phyloP scores from a whole-genome alignment of 2,329 filamentous ascomycete species.

The Plectosphaerella sp. region DNA sequence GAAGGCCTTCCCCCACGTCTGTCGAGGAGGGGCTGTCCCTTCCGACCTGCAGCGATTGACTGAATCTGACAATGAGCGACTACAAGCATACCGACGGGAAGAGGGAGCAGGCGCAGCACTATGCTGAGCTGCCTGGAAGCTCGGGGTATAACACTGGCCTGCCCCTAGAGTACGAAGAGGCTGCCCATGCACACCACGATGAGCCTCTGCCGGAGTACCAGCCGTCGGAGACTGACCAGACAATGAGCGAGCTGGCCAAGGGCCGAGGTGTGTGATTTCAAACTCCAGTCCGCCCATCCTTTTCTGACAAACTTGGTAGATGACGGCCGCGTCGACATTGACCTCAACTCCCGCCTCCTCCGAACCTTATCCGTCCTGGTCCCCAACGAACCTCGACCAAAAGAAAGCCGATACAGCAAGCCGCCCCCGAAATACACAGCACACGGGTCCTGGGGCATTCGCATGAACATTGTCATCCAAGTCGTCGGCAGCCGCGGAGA shows the following conservation, averaged over 20 bases:
- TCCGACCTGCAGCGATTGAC: too few species aligned
- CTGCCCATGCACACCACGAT: neutral
- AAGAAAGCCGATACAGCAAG: constrained; percentile 2
- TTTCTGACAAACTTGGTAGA: neutral
- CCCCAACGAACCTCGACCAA: constrained; percentile 3
- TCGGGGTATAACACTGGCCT: neutral
- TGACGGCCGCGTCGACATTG: constrained; percentile 10
- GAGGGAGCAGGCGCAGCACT: too few species aligned
- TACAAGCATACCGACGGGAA: too few species aligned
- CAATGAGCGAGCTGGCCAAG: neutral
- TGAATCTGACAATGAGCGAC: too few species aligned
- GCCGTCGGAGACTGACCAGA: neutral
- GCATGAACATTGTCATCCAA: constrained; percentile 49
- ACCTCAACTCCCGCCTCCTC: constrained; percentile 8
- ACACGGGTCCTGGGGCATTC: neutral
- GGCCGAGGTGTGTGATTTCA: neutral
- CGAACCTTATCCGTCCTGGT: constrained; percentile 8
- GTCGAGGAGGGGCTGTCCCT: too few species aligned
- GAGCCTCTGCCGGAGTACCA: neutral
- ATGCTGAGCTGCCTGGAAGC: too few species aligned
- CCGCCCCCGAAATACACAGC: constrained; percentile 1
- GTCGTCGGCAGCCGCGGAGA: constrained; percentile 49
- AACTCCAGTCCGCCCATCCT: too few species aligned
- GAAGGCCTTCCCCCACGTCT: too few species aligned
- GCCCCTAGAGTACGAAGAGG: neutral